phyloP scores from a whole-genome alignment of 2,329 filamentous ascomycete genomes.

The Arthroderma sp. region DNA sequence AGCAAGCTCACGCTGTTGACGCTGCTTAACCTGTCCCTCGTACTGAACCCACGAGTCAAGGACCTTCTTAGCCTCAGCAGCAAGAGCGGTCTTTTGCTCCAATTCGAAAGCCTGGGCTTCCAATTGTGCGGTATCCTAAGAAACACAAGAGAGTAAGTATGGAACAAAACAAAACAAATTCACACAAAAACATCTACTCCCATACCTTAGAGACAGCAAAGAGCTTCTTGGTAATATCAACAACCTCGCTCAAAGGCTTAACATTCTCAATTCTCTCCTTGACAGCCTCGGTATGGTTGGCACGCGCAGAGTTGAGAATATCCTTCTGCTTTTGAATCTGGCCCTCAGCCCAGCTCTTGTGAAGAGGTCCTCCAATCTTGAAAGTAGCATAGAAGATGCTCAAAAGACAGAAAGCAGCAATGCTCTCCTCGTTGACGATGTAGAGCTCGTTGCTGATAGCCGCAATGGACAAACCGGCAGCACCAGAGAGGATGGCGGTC shows the following conservation, averaged over 20 bases:
- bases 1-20: conserved; percentile 93
- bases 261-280: conserved; percentile 89
- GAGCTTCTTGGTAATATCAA: conserved; percentile 91
- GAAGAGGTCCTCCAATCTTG: conserved; percentile 85
- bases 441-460: conserved; percentile 99
- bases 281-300: conserved; percentile 90
- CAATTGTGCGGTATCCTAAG: conserved; percentile 85
- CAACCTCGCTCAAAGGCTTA: conserved; percentile 83
- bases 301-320: conserved; percentile 86
- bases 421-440: conserved; percentile 97
- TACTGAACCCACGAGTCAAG: conserved; percentile 98
- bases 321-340: conserved; percentile 87
- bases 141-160: conserved; percentile 9
- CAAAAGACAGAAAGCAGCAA: conserved; percentile 83
- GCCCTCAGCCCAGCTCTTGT: conserved; percentile 79
- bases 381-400: conserved; percentile 85
- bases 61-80: conserved; percentile 83
- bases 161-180: not conserved
- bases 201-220: conserved; percentile 96
- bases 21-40: conserved; percentile 96
- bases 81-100: conserved; percentile 88
- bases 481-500: conserved; percentile 89
- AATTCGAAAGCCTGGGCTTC: conserved; percentile 95
- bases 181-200: not conserved
- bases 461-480: conserved; percentile 78